Conservation (phyloP, 495 filamentous ascomycete genomes). For the Letharia columbiana region DNA sequence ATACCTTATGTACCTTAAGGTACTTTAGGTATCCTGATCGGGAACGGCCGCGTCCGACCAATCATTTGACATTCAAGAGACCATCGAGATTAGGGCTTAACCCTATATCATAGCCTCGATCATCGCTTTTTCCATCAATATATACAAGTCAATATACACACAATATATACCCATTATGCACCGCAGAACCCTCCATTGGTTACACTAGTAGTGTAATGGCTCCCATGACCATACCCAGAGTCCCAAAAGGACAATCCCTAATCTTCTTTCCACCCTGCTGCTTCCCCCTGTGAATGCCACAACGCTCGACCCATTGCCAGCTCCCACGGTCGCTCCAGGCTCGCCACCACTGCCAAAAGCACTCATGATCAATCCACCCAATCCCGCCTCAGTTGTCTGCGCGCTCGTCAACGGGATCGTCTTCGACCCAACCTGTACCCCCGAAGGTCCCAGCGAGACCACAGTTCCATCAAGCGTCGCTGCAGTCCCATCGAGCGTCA, state of each 20-base stretch:
- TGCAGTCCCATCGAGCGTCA: conserved; percentile 3
- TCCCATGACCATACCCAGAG: background rate
- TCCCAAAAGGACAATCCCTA: background rate
- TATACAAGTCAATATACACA: background rate
- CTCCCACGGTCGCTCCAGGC: background rate
- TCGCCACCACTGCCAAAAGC: background rate
- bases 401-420: conserved; percentile 7
- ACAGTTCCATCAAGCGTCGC: conserved; percentile 8
- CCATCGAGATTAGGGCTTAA: no score
- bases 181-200: background rate
- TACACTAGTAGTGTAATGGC: background rate
- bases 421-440: conserved; percentile 9
- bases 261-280: background rate
- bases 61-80: background rate
- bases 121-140: background rate
- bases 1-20: no score
- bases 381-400: background rate
- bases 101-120: no score
- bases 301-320: background rate
- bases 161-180: background rate
- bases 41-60: background rate
- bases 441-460: conserved; percentile 8
- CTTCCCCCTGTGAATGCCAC: background rate
- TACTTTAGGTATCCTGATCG: no score
- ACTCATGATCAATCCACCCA: conserved; percentile 6